Conservation (phyloP, 1,284 basidiomycete genomes). For the Cerrena zonata region DNA sequence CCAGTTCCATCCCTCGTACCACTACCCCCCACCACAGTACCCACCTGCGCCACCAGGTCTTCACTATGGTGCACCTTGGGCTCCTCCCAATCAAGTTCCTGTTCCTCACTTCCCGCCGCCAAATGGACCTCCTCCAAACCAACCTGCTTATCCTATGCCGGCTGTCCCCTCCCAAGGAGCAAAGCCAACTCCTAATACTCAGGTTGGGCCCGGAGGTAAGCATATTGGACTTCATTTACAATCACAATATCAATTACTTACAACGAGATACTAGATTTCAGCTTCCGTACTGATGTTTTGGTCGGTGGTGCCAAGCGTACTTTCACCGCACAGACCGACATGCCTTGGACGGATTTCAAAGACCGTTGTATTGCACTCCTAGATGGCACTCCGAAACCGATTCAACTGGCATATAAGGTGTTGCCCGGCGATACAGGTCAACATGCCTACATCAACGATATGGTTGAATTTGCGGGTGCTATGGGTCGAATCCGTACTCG, state of each 20-base stretch:
- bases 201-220: background rate
- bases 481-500: constrained; percentile 2
- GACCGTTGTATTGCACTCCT: constrained; percentile 1
- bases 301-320: background rate
- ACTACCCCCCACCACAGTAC: too few species aligned
- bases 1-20: too few species aligned
- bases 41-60: too few species aligned
- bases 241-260: background rate
- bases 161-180: background rate
- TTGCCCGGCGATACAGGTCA: constrained; percentile 1
- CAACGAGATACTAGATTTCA: background rate
- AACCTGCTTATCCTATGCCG: background rate
- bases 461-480: constrained; percentile 3
- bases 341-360: background rate
- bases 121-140: background rate
- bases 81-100: background rate
- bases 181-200: background rate
- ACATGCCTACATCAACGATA: background rate
- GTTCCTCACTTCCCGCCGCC: background rate
- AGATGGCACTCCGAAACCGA: constrained; percentile 1
- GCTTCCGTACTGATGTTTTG: constrained; percentile 2
- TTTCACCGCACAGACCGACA: background rate
- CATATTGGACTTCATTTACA: background rate
- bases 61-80: too few species aligned
- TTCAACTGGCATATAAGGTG: constrained; percentile 1